A percentile compares a stretch with the other conserved stretches of the same genome.
Conservation (phyloP, 768 basidiomycete species). For the Psilocybe subaeruginosa region DNA sequence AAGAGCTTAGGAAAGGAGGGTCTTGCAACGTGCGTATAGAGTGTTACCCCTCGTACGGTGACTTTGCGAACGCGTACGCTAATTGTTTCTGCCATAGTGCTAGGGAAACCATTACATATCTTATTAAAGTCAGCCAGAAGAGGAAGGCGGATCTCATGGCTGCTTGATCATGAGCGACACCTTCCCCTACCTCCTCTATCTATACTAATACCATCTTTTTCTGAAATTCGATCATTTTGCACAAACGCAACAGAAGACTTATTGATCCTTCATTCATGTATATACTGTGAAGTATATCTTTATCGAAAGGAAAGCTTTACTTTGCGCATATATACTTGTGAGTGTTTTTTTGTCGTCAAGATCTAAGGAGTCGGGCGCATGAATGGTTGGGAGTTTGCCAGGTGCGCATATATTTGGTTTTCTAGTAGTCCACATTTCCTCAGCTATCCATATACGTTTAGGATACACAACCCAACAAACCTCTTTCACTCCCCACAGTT, state of each 20-base stretch:
- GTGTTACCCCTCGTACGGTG: neutral
- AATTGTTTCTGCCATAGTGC: neutral
- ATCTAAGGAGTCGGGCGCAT: no score
- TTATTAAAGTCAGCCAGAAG: neutral
- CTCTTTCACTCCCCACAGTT: no score
- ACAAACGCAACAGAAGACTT: neutral
- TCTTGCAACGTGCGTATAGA: slow-evolving; percentile 4
- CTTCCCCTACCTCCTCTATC: neutral
- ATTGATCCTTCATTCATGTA: neutral
- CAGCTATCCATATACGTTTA: no score
- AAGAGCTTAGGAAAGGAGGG: slow-evolving; percentile 9
- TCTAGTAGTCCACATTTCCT: no score
- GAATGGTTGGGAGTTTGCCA: no score
- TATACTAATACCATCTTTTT: neutral
- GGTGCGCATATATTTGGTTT: no score
- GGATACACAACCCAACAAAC: no score
- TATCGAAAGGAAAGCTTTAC: neutral
- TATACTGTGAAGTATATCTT: neutral
- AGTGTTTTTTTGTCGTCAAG: no score
- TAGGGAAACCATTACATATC: neutral
- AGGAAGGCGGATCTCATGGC: neutral
- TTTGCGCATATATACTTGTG: neutral
- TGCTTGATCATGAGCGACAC: neutral
- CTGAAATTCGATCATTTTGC: no score
- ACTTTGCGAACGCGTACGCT: neutral